Evolutionary conservation across 2,329 filamentous ascomycete species (phyloP).

Genomic region (Sphaerulina vaccinii): DNA sequence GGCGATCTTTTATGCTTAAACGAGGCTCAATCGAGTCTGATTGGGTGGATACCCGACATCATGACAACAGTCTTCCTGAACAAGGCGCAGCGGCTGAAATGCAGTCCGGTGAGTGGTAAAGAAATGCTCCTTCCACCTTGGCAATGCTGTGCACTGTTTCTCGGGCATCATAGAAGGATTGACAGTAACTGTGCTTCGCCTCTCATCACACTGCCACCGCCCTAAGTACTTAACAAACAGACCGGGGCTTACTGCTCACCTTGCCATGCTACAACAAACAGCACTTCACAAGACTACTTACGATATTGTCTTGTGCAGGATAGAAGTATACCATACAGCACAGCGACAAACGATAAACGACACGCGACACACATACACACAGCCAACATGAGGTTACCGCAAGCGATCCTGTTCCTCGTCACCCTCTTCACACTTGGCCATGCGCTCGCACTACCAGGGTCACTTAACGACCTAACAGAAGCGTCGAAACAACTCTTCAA

Average conservation of each 20-base stretch:
- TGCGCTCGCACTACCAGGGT: conserved; percentile 34
- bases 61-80: neutral
- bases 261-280: too few species aligned
- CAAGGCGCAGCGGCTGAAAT: conserved; percentile 8
- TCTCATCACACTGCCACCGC: too few species aligned
- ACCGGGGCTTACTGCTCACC: too few species aligned
- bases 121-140: too few species aligned
- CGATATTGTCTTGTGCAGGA: neutral
- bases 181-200: too few species aligned
- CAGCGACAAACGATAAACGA: neutral
- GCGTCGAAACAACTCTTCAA: conserved; percentile 40
- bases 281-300: neutral
- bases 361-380: conserved; percentile 4
- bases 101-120: neutral
- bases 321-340: neutral
- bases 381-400: conserved; percentile 32
- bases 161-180: too few species aligned
- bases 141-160: too few species aligned
- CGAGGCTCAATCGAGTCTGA: too few species aligned
- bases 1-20: neutral
- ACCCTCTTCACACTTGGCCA: conserved; percentile 34
- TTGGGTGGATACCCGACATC: neutral
- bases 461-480: conserved; percentile 37
- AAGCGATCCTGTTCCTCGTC: conserved; percentile 32
- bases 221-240: too few species aligned